A percentile compares a stretch with the other conserved stretches of the same genome.
Evolutionary conservation across 768 basidiomycete genomes (phyloP).

Genomic region (Termitomyces sp.): DNA sequence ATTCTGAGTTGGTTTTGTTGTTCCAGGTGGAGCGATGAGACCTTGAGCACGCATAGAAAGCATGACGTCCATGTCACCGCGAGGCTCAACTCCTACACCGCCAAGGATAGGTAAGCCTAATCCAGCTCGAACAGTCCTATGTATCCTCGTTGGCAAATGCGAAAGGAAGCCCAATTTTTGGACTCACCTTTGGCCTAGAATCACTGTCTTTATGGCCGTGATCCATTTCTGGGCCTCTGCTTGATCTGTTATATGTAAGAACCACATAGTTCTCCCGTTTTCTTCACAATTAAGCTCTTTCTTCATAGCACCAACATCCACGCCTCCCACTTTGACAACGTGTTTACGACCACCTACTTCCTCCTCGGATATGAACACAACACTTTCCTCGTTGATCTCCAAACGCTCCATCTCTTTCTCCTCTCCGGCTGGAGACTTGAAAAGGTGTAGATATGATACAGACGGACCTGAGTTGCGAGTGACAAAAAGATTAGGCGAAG

Average conservation of each 20-base stretch:
- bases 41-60: slow-evolving; percentile 72
- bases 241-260: slow-evolving; percentile 59
- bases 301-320: slow-evolving; percentile 47
- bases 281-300: slow-evolving; percentile 42
- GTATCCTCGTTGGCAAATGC: neutral
- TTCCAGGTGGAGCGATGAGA: slow-evolving; percentile 35
- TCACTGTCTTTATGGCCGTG: slow-evolving; percentile 62
- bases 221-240: slow-evolving; percentile 74
- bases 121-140: slow-evolving; percentile 66
- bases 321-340: slow-evolving; percentile 67
- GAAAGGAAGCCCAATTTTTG: neutral
- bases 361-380: slow-evolving; percentile 68
- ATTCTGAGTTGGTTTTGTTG: slow-evolving; percentile 20
- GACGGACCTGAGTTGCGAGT: slow-evolving; percentile 31
- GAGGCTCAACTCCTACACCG: slow-evolving; percentile 51
- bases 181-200: slow-evolving; percentile 63
- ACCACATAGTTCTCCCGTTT: slow-evolving; percentile 58
- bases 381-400: slow-evolving; percentile 71
- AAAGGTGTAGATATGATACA: slow-evolving; percentile 65
- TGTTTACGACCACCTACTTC: slow-evolving; percentile 40
- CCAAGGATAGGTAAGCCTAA: slow-evolving; percentile 42
- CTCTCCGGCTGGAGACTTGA: slow-evolving; percentile 54
- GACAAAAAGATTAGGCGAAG: slow-evolving; percentile 37
- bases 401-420: slow-evolving; percentile 72
- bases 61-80: slow-evolving; percentile 82